Conservation (phyloP, 2,329 filamentous ascomycete genomes). For the Colletotrichum coccodes region DNA sequence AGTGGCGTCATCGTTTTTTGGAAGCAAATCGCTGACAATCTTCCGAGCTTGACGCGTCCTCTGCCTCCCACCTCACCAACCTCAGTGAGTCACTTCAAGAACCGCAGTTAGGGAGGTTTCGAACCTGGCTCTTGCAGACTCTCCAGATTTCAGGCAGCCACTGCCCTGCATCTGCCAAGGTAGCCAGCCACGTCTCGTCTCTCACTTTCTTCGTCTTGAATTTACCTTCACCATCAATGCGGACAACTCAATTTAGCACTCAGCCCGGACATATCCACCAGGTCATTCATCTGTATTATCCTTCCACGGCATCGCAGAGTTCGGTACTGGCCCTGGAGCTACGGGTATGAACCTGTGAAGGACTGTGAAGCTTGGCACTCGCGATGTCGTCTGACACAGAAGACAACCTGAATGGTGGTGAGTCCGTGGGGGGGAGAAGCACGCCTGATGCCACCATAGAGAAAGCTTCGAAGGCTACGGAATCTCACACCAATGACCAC, state of each 20-base stretch:
- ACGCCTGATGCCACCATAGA: not conserved
- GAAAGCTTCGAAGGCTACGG: not conserved
- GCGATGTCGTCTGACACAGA: not conserved
- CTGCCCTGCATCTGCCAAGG: not conserved
- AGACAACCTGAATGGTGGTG: not conserved
- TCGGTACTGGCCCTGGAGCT: not conserved
- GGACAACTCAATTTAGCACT: no score
- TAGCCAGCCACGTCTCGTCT: not conserved
- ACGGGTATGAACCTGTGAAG: not conserved
- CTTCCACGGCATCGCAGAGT: not conserved
- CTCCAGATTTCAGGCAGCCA: not conserved
- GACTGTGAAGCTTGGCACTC: not conserved
- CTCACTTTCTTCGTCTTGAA: not conserved
- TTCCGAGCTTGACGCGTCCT: not conserved
- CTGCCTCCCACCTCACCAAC: not conserved
- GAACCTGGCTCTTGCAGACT: not conserved
- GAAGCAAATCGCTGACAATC: not conserved
- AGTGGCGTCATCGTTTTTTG: conserved; percentile 29
- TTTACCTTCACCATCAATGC: not conserved
- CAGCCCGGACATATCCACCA: not conserved
- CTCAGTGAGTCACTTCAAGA: not conserved
- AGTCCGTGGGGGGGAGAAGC: not conserved
- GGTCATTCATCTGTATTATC: not conserved
- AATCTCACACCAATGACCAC: not conserved
- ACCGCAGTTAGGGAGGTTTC: not conserved